Conservation (phyloP, 2,329 filamentous ascomycete genomes). For the Pseudogymnoascus sp. region DNA sequence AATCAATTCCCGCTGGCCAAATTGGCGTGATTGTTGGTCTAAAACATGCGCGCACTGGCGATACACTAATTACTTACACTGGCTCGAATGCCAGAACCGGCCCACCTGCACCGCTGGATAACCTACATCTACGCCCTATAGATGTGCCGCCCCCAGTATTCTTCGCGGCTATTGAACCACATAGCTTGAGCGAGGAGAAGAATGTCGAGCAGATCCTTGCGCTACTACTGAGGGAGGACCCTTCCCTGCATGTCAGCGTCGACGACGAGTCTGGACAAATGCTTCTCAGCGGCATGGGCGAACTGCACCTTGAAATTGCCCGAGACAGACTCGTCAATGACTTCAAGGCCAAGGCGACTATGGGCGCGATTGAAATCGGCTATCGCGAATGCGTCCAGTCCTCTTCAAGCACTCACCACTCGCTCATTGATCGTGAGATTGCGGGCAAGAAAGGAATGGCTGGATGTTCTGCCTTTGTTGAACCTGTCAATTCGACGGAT, state of each 20-base stretch:
- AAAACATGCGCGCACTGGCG: constrained; percentile 85
- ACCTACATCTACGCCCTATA: constrained; percentile 77
- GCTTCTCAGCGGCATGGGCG: constrained; percentile 90
- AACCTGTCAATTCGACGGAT: constrained; percentile 43
- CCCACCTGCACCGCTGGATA: constrained; percentile 60
- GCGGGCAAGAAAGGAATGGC: constrained; percentile 74
- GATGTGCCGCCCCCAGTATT: constrained; percentile 89
- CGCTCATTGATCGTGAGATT: constrained; percentile 68
- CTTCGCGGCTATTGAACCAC: constrained; percentile 84
- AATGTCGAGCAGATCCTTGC: constrained; percentile 67
- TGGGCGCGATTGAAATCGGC: constrained; percentile 89
- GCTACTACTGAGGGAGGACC: constrained; percentile 81
- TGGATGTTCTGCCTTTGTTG: constrained; percentile 60
- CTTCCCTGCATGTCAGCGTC: constrained; percentile 74
- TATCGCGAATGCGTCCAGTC: constrained; percentile 76
- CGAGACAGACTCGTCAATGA: constrained; percentile 80
- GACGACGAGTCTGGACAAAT: constrained; percentile 92
- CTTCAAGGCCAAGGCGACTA: constrained; percentile 75
- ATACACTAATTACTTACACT: constrained; percentile 74
- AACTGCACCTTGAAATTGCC: constrained; percentile 89
- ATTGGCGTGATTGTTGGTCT: constrained; percentile 90
- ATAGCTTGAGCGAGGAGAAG: constrained; percentile 71
- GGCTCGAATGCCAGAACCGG: constrained; percentile 51
- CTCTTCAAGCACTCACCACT: constrained; percentile 47
- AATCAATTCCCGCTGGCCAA: constrained; percentile 72